Conservation (phyloP, 352 stramenopile genomes). For the Bremia lactucae region DNA sequence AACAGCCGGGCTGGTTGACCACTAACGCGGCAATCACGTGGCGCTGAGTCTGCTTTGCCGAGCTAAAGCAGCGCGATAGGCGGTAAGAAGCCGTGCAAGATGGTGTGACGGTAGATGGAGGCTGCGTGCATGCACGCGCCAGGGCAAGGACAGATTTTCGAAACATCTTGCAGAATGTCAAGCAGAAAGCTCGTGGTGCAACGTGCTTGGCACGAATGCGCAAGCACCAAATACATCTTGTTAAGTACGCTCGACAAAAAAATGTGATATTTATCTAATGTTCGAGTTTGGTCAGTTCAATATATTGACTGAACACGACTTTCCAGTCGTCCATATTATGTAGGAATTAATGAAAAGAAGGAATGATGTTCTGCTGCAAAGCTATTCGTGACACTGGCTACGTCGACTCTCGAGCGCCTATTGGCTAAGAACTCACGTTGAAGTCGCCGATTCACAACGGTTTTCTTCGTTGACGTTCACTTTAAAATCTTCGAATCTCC, state of each 20-base stretch:
- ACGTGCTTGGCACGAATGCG: slow-evolving; percentile 5
- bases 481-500: neutral
- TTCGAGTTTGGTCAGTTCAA: no score
- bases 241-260: slow-evolving; percentile 13
- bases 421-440: slow-evolving; percentile 9
- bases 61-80: slow-evolving; percentile 29
- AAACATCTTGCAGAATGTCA: slow-evolving; percentile 24
- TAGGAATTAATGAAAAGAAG: no score
- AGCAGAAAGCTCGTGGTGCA: slow-evolving; percentile 10
- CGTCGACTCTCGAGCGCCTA: neutral
- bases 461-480: neutral
- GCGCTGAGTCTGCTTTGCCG: slow-evolving; percentile 37
- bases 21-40: slow-evolving; percentile 80
- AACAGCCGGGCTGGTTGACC: slow-evolving; percentile 76
- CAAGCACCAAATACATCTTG: slow-evolving; percentile 6
- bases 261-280: no score
- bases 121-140: slow-evolving; percentile 18
- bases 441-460: slow-evolving; percentile 7
- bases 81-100: slow-evolving; percentile 4
- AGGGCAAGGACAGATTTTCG: slow-evolving; percentile 20
- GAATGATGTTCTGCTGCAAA: no score
- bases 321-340: no score
- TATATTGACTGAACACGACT: no score
- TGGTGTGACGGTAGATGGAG: slow-evolving; percentile 2
- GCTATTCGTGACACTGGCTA: slow-evolving; percentile 9